phyloP scores from a whole-genome alignment of 345 rosid species.

The Stellera chamaejasme region DNA sequence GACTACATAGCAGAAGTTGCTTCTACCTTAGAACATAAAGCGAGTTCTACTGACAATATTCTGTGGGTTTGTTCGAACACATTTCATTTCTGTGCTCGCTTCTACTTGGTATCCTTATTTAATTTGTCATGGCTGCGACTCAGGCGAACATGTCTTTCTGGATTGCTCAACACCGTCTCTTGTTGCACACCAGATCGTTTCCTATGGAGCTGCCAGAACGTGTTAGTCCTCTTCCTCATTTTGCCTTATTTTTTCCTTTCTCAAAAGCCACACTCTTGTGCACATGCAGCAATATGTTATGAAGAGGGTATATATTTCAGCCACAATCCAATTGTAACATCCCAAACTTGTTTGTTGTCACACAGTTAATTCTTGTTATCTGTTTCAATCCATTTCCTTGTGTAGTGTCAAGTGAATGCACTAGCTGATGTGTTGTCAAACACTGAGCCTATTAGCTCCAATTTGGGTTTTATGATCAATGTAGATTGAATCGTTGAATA shows the following conservation, averaged over 20 bases:
- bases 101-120: not conserved
- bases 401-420: too few relatives aligned
- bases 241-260: conserved; percentile 6
- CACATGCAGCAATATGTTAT: too few relatives aligned
- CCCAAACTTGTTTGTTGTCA: too few relatives aligned
- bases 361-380: too few relatives aligned
- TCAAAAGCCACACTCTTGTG: too few relatives aligned
- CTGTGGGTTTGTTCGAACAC: not conserved
- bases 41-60: not conserved
- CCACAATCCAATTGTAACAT: too few relatives aligned
- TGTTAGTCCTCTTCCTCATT: conserved; percentile 35
- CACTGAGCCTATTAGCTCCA: too few relatives aligned
- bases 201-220: conserved; percentile 58
- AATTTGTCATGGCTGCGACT: conserved; percentile 7
- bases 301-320: too few relatives aligned
- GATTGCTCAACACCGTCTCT: conserved; percentile 54
- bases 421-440: too few relatives aligned
- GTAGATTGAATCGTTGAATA: too few relatives aligned
- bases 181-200: conserved; percentile 59
- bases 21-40: not conserved
- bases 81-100: not conserved
- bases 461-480: too few relatives aligned
- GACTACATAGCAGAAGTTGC: not conserved
- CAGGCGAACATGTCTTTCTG: conserved; percentile 85
- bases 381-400: too few relatives aligned